Percentiles rank a stretch among this genome's conserved stretches.
These are phyloP conservation scores for Remersonia thermophila DNA, from an alignment of 2,329 filamentous ascomycete genomes.

Conservation along the genomic window DNA sequence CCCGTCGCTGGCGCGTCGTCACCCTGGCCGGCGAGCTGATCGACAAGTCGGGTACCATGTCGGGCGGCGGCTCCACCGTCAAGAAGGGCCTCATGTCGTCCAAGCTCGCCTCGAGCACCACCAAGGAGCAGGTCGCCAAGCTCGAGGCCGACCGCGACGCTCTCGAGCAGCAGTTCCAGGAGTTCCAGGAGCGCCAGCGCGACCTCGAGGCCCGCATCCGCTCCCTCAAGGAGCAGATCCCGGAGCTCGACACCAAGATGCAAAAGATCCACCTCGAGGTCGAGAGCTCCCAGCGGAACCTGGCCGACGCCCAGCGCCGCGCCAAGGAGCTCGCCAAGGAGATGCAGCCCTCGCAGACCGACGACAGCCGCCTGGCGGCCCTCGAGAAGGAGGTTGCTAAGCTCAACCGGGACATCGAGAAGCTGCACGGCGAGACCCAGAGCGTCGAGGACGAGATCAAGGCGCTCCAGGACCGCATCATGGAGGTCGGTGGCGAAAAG, in stretches of 20 bases:
- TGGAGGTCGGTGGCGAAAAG: slow-evolving; percentile 93
- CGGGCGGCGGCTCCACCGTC: slow-evolving; percentile 81
- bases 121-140: slow-evolving; percentile 77
- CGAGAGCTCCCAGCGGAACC: slow-evolving; percentile 73
- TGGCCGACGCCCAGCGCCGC: slow-evolving; percentile 71
- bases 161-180: slow-evolving; percentile 69
- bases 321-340: slow-evolving; percentile 75
- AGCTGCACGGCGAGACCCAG: slow-evolving; percentile 71
- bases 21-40: slow-evolving; percentile 92
- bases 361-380: slow-evolving; percentile 59
- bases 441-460: slow-evolving; percentile 91
- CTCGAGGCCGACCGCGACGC: slow-evolving; percentile 78
- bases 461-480: slow-evolving; percentile 86
- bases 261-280: slow-evolving; percentile 85
- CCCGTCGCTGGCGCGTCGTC: slow-evolving; percentile 88
- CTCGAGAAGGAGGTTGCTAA: slow-evolving; percentile 68
- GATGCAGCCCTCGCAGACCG: slow-evolving; percentile 66
- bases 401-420: slow-evolving; percentile 65
- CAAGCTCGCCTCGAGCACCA: slow-evolving; percentile 76
- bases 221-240: slow-evolving; percentile 64
- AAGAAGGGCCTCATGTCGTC: slow-evolving; percentile 94
- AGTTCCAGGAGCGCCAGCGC: slow-evolving; percentile 74
- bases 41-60: slow-evolving; percentile 98
- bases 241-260: slow-evolving; percentile 74
- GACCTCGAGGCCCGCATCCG: slow-evolving; percentile 64